Evolutionary conservation across 345 rosid species (phyloP).

Genomic region (Streptanthus diversifolius): DNA sequence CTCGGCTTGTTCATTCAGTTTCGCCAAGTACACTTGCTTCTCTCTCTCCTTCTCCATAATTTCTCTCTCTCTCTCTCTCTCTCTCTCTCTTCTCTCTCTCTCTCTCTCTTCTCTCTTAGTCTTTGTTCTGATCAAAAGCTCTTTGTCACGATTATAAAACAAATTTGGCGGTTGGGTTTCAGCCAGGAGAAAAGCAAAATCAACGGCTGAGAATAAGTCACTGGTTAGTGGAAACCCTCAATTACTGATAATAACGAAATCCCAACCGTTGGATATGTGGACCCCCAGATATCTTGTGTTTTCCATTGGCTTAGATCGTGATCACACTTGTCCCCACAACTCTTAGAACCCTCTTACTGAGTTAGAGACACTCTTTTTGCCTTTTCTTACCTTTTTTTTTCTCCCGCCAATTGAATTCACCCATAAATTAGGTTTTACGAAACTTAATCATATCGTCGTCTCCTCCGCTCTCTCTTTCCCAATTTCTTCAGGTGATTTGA

Average conservation of each 20-base stretch:
- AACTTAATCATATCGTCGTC: neutral
- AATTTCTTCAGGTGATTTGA: neutral
- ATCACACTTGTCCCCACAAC: slow-evolving; percentile 9
- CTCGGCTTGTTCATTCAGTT: slow-evolving; percentile 86
- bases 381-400: neutral
- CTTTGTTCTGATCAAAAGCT: slow-evolving; percentile 22
- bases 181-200: slow-evolving; percentile 12
- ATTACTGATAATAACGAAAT: slow-evolving; percentile 5
- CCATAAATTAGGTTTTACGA: slow-evolving; percentile 11
- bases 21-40: slow-evolving; percentile 71
- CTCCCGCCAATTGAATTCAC: neutral
- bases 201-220: slow-evolving; percentile 26
- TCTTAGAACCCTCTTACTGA: neutral
- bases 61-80: neutral
- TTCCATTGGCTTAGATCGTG: slow-evolving; percentile 20
- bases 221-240: neutral
- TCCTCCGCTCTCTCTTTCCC: neutral
- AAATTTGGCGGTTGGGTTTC: slow-evolving; percentile 41
- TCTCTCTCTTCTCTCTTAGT: neutral
- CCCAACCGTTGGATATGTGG: slow-evolving; percentile 27
- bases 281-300: neutral
- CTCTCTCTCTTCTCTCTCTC: slow-evolving; percentile 10
- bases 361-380: neutral
- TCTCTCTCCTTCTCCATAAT: slow-evolving; percentile 75
- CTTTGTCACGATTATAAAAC: neutral